These are phyloP conservation scores for Claviceps africana DNA, from an alignment of 2,329 filamentous ascomycete genomes.

Conservation along the genomic window DNA sequence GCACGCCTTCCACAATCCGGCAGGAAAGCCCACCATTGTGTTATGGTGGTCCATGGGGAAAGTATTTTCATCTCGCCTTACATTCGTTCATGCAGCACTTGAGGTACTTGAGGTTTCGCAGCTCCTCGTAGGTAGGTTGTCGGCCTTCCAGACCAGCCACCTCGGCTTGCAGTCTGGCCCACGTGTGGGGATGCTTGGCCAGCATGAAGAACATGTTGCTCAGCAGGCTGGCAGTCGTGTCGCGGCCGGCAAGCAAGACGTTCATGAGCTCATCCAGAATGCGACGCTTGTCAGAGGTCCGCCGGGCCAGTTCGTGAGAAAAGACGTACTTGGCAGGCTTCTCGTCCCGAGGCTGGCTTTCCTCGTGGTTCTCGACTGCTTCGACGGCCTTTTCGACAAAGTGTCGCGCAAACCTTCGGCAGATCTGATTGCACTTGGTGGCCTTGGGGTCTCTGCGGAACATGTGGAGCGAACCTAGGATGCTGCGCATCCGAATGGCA, in stretches of 20 bases:
- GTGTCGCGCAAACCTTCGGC: constrained; percentile 9
- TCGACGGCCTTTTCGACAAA: constrained; percentile 56
- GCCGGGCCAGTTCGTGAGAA: constrained; percentile 17
- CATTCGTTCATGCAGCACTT: constrained; percentile 12
- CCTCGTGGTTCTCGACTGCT: constrained; percentile 27
- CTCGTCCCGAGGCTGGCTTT: constrained; percentile 11
- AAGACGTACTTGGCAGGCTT: constrained; percentile 16
- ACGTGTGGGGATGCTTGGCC: constrained; percentile 12
- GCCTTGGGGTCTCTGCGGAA: constrained; percentile 50
- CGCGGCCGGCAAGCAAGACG: constrained; percentile 35
- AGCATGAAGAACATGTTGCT: constrained; percentile 33
- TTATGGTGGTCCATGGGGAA: too few species aligned
- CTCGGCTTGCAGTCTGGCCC: neutral
- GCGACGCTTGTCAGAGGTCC: constrained; percentile 16
- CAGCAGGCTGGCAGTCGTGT: constrained; percentile 37
- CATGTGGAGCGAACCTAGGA: constrained; percentile 32
- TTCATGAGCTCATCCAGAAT: constrained; percentile 21
- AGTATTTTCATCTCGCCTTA: too few species aligned
- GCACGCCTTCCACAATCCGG: too few species aligned
- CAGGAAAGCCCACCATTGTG: too few species aligned
- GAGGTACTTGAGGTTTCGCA: constrained; percentile 11
- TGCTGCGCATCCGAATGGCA: constrained; percentile 18
- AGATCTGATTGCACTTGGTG: constrained; percentile 40
- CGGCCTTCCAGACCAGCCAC: constrained; percentile 6
- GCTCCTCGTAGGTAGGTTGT: constrained; percentile 10